These are phyloP conservation scores for Tricharina praecox DNA, from an alignment of 495 filamentous ascomycete species.

Conservation along the genomic window DNA sequence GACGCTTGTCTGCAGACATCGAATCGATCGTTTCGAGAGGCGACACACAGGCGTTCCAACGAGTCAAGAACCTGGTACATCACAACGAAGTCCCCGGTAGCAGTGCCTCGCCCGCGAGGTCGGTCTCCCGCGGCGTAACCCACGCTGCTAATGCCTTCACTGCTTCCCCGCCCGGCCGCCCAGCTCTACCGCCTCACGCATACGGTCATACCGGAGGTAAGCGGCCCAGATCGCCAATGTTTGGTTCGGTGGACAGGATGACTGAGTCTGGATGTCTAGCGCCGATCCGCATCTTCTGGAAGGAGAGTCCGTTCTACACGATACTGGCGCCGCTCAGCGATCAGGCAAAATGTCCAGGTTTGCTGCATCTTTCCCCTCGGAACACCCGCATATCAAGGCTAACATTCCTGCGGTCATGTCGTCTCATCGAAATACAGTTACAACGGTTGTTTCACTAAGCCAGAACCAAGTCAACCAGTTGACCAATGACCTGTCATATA, in stretches of 20 bases:
- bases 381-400: constrained; percentile 4
- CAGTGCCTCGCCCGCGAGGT: background rate
- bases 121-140: background rate
- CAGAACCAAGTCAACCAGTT: constrained; percentile 27
- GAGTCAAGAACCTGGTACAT: constrained; percentile 27
- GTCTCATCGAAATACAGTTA: constrained; percentile 42
- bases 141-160: background rate
- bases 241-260: too few relatives aligned
- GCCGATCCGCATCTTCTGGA: constrained; percentile 37
- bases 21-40: constrained; percentile 22
- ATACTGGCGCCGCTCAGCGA: constrained; percentile 43
- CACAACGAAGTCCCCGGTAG: too few relatives aligned
- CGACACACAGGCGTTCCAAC: constrained; percentile 28
- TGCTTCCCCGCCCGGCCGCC: background rate
- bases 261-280: background rate
- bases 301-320: constrained; percentile 62
- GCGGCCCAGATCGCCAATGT: background rate
- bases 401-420: constrained; percentile 35
- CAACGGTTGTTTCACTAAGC: constrained; percentile 35
- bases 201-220: too few relatives aligned
- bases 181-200: too few relatives aligned
- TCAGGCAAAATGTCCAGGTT: constrained; percentile 52
- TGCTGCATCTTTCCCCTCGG: constrained; percentile 16
- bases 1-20: constrained; percentile 19
- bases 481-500: constrained; percentile 34